Evolutionary conservation across 805 yeast species (phyloP), one percentile per base, ranked within the genome.

Genomic region (Ogataea polymorpha): DNA sequence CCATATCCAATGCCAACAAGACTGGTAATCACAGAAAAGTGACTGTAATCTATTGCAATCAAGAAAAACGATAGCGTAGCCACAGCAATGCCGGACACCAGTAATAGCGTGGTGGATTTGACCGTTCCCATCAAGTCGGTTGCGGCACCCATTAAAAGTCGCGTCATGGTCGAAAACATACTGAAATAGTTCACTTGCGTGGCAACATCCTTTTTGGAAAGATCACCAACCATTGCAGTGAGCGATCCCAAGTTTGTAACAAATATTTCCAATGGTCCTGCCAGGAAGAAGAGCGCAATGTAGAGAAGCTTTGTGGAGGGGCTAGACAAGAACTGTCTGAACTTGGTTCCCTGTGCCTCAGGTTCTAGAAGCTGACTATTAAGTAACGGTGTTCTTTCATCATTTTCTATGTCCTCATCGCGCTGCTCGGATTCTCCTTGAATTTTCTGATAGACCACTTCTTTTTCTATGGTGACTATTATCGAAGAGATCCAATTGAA

Each of bases 191-290:
- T 45, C 5, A 51, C 52, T 37, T 46, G 50, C 14, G 17, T 36
- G 6, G 50, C 44, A 14, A 51, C 47, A 33, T 48, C 48, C 3
- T 29, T 26, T 5, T 35, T 23, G 12, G 30, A 23, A 11, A 42
- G 23, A 12, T 40, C 47, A 17, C 65, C 62, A 4, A 69, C 59
- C 26, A 75, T 61, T 29, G 65, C 62, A n/a, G 82, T 65, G 10
- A 89, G 66, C 8, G 90, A 51, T 0, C 90, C 91, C 73, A 89
- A 74, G 58, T 88, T 86, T 44, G 87, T 86, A 49, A 86, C 77
- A 60, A 78, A 87, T 73, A 86, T 80, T 55, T 89, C 97, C 44
- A 86, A 66, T 1, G 96, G 91, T 0, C 97, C 97, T 18, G 86
- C 64, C 21, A 81, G 74, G 27, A 86, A 62, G 20, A 88, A 68